Conservation (phyloP, 169 alveolate genomes). For the Pseudocohnilembus persalinus region DNA sequence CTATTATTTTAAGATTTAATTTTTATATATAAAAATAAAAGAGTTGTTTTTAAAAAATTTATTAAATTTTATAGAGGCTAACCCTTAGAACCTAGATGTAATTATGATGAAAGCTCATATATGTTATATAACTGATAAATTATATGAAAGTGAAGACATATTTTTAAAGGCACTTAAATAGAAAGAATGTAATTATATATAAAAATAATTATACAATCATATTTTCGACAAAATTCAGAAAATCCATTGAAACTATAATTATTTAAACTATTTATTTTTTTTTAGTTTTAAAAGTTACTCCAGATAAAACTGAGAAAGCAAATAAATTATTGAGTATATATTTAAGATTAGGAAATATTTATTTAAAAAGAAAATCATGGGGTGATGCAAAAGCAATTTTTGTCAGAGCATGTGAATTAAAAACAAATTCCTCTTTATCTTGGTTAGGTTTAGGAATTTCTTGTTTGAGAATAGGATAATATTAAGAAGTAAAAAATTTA, state of each 20-base stretch:
- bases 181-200: neutral
- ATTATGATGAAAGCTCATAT: neutral
- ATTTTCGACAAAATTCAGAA: too few relatives aligned
- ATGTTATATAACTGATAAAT: conserved; percentile 7
- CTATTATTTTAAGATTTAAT: too few relatives aligned
- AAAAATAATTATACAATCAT: too few relatives aligned
- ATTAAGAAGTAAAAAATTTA: conserved; percentile 25
- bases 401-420: conserved; percentile 29
- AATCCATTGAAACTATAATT: too few relatives aligned
- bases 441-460: conserved; percentile 51
- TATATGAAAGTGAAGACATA: conserved; percentile 48
- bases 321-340: neutral
- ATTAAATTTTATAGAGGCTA: neutral
- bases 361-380: conserved; percentile 47
- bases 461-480: conserved; percentile 30
- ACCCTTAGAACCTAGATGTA: neutral
- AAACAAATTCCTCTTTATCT: conserved; percentile 26
- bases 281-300: neutral
- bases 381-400: conserved; percentile 44
- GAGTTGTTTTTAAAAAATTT: conserved; percentile 27
- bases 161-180: conserved; percentile 38
- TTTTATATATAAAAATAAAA: conserved; percentile 33
- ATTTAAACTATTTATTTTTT: too few relatives aligned
- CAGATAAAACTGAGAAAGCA: neutral
- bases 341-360: conserved; percentile 36